Conservation (phyloP, 495 filamentous ascomycete species). For the Penicillium malachiteum region DNA sequence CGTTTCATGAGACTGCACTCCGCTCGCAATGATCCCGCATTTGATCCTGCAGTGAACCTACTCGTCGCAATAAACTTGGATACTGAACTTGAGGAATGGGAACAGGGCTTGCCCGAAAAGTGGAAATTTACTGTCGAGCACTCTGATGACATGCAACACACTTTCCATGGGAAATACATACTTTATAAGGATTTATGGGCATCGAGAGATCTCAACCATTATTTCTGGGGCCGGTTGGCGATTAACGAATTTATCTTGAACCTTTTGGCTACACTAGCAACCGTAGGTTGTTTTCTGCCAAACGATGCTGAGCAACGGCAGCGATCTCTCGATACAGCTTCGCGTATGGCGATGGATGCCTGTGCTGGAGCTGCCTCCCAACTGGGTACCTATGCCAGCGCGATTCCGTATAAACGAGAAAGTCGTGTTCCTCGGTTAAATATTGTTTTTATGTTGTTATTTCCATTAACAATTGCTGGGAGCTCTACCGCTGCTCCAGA, state of each 20-base stretch:
- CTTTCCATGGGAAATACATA: slow-evolving; percentile 20
- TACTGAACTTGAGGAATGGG: slow-evolving; percentile 21
- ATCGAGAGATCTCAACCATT: slow-evolving; percentile 19
- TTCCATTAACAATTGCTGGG: slow-evolving; percentile 30
- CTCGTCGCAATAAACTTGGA: slow-evolving; percentile 9
- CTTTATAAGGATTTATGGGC: slow-evolving; percentile 19
- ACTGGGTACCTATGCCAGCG: slow-evolving; percentile 3
- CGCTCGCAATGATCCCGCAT: slow-evolving; percentile 1
- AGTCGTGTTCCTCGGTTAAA: slow-evolving; percentile 20
- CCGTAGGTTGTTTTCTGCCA: not conserved
- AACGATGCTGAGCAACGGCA: slow-evolving; percentile 14
- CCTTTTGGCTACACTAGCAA: slow-evolving; percentile 2
- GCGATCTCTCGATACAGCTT: slow-evolving; percentile 14
- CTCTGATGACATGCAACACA: slow-evolving; percentile 8
- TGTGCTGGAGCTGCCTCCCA: slow-evolving; percentile 22
- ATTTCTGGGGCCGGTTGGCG: slow-evolving; percentile 18
- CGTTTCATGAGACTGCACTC: slow-evolving; percentile 19
- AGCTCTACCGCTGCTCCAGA: slow-evolving; percentile 24
- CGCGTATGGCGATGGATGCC: slow-evolving; percentile 17
- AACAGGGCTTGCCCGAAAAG: slow-evolving; percentile 11
- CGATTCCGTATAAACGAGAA: not conserved
- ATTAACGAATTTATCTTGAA: slow-evolving; percentile 20
- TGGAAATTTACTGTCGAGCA: slow-evolving; percentile 13
- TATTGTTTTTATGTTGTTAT: slow-evolving; percentile 30
- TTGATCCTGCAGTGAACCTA: not conserved